phyloP scores from a whole-genome alignment of 2,329 filamentous ascomycete species.

The Metarhizium rileyi region DNA sequence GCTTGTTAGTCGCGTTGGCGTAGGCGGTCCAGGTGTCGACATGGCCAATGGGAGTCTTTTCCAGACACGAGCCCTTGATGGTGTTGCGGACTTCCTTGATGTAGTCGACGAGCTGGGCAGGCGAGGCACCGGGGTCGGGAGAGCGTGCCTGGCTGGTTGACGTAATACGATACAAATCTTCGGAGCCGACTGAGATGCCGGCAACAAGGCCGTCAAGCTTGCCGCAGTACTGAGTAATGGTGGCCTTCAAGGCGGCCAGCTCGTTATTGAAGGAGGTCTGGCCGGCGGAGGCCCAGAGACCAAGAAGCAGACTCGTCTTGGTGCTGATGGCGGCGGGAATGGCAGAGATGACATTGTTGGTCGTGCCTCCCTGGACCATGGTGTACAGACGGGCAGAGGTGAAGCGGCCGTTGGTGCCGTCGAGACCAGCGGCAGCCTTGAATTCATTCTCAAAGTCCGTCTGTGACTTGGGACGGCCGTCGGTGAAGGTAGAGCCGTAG shows the following conservation, averaged over 20 bases:
- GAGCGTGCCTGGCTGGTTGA: constrained; percentile 56
- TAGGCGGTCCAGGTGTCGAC: constrained; percentile 85
- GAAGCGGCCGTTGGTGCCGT: constrained; percentile 52
- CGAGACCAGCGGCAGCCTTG: constrained; percentile 52
- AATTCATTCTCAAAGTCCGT: constrained; percentile 63
- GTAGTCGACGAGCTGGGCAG: constrained; percentile 55
- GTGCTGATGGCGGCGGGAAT: constrained; percentile 78
- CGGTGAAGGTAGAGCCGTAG: constrained; percentile 55
- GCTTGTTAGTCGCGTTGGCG: constrained; percentile 62
- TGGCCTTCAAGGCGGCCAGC: constrained; percentile 58
- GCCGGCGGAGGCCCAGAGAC: constrained; percentile 71
- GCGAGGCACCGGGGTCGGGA: constrained; percentile 52
- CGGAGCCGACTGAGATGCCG: constrained; percentile 77
- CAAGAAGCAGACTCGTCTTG: constrained; percentile 68
- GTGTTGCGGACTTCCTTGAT: constrained; percentile 57
- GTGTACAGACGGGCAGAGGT: constrained; percentile 66
- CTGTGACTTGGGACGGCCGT: constrained; percentile 49
- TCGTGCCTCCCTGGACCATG: constrained; percentile 59
- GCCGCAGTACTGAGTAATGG: constrained; percentile 59
- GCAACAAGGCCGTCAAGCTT: constrained; percentile 57
- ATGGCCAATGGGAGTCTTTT: constrained; percentile 58
- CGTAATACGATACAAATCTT: constrained; percentile 77
- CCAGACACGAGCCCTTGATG: constrained; percentile 52
- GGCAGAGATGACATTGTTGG: constrained; percentile 56
- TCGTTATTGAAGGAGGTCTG: constrained; percentile 58